Evolutionary conservation across 306 rosid species (phyloP).

Genomic region (Cucurbita moschata): DNA sequence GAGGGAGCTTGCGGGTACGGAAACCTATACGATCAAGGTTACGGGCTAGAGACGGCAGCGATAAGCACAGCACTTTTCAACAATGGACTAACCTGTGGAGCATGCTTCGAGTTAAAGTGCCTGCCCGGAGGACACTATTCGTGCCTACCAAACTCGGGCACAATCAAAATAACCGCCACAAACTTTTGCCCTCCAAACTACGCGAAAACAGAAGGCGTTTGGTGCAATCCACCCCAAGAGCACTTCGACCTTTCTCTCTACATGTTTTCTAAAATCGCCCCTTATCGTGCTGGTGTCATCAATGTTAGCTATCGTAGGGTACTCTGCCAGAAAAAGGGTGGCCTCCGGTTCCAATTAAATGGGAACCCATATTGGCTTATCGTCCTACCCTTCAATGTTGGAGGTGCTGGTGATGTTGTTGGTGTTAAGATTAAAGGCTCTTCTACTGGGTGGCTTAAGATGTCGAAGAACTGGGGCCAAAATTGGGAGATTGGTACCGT

Average conservation of each 20-base stretch:
- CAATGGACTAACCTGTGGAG: slow-evolving; percentile 34
- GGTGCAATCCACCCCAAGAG: slow-evolving; percentile 62
- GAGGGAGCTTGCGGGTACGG: slow-evolving; percentile 82
- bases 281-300: slow-evolving; percentile 33
- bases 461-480: slow-evolving; percentile 53
- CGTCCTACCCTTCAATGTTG: slow-evolving; percentile 37
- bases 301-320: slow-evolving; percentile 30
- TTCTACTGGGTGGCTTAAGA: slow-evolving; percentile 15
- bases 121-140: slow-evolving; percentile 20
- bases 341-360: slow-evolving; percentile 32
- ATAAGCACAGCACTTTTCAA: slow-evolving; percentile 50
- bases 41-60: slow-evolving; percentile 46
- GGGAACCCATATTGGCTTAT: slow-evolving; percentile 35
- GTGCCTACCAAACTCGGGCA: slow-evolving; percentile 24
- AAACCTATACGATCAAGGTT: slow-evolving; percentile 47
- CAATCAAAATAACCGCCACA: slow-evolving; percentile 39
- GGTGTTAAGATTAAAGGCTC: slow-evolving; percentile 24
- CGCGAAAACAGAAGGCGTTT: not conserved
- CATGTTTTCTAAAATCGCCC: slow-evolving; percentile 40
- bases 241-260: slow-evolving; percentile 57
- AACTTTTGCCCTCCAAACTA: slow-evolving; percentile 56
- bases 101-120: slow-evolving; percentile 43
- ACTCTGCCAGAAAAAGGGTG: slow-evolving; percentile 19
- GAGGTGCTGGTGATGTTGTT: slow-evolving; percentile 33
- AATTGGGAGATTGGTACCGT: slow-evolving; percentile 11